Evolutionary conservation across 148 eudicot species (phyloP).

Genomic region (Rhododendron simsii): DNA sequence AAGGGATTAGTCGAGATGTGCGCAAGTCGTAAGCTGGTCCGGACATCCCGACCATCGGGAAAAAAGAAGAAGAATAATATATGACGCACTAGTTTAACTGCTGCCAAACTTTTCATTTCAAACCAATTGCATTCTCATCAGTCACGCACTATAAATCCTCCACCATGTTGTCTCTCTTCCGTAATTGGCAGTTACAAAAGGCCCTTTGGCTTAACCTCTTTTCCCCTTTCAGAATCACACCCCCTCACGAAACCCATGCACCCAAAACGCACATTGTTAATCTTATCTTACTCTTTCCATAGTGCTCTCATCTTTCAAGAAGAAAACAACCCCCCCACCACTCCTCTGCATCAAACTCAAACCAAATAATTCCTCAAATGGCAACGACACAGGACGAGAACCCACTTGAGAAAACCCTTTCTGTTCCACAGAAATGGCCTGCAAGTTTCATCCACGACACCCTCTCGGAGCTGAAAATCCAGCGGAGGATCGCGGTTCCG

Average conservation of each 20-base stretch:
- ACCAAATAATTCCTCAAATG: conserved; percentile 12
- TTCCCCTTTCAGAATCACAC: conserved; percentile 3
- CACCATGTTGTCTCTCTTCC: conserved; percentile 11
- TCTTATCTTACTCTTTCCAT: conserved; percentile 4
- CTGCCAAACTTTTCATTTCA: background rate
- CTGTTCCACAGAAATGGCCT: conserved; percentile 14
- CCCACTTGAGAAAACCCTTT: conserved; percentile 8
- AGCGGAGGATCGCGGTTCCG: conserved; percentile 52
- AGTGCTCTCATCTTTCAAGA: background rate
- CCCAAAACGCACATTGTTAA: conserved; percentile 14
- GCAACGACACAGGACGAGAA: background rate
- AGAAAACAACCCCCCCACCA: background rate
- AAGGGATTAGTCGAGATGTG: no score
- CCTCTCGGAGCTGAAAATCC: conserved; percentile 51
- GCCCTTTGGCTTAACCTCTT: background rate
- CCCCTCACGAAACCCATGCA: conserved; percentile 30
- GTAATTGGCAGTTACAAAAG: conserved; percentile 20
- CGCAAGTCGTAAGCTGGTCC: no score
- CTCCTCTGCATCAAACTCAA: background rate
- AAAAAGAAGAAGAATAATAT: background rate
- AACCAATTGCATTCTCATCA: conserved; percentile 19
- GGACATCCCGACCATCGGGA: no score
- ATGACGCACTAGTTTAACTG: background rate
- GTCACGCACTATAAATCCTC: conserved; percentile 24
- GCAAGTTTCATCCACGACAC: conserved; percentile 7